These are phyloP conservation scores for Pythium graminicola DNA, from an alignment of 352 stramenopile genomes.

Conservation along the genomic window DNA sequence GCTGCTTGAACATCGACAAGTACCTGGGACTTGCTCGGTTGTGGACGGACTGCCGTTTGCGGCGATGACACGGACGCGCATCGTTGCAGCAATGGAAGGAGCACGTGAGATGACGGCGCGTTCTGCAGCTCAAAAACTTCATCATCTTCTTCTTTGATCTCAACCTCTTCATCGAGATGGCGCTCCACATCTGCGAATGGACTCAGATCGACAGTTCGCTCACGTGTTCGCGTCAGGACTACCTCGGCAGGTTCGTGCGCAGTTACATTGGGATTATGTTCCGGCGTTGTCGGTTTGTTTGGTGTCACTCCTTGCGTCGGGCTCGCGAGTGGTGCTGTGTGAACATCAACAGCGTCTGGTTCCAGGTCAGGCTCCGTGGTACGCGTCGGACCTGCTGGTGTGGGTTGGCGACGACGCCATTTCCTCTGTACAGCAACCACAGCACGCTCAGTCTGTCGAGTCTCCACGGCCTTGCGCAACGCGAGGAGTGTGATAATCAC, in stretches of 20 bases:
- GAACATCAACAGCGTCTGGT: constrained; percentile 3
- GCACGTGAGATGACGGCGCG: background rate
- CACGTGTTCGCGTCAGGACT: constrained; percentile 22
- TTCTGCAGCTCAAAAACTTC: background rate
- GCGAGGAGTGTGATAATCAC: constrained; percentile 10
- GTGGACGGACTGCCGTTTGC: constrained; percentile 9
- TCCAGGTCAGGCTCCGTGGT: constrained; percentile 5
- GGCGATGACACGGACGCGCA: constrained; percentile 17
- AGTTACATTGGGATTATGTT: background rate
- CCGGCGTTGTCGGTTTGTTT: constrained; percentile 19
- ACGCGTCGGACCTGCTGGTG: background rate
- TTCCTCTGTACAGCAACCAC: constrained; percentile 13
- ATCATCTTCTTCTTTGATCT: constrained; percentile 15
- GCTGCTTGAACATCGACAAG: constrained; percentile 22
- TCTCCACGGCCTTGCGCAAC: constrained; percentile 7
- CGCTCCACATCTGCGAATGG: constrained; percentile 15
- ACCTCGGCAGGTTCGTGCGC: constrained; percentile 2
- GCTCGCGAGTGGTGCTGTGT: background rate
- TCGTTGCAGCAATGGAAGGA: constrained; percentile 8
- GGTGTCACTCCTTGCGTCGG: constrained; percentile 9
- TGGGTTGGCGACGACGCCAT: constrained; percentile 14
- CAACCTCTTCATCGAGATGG: constrained; percentile 22
- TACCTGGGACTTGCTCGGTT: constrained; percentile 7
- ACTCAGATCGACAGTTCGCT: constrained; percentile 18
- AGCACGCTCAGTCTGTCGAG: constrained; percentile 12